phyloP scores from a whole-genome alignment of 2,329 filamentous ascomycete species.

The Plenodomus tracheiphilus region DNA sequence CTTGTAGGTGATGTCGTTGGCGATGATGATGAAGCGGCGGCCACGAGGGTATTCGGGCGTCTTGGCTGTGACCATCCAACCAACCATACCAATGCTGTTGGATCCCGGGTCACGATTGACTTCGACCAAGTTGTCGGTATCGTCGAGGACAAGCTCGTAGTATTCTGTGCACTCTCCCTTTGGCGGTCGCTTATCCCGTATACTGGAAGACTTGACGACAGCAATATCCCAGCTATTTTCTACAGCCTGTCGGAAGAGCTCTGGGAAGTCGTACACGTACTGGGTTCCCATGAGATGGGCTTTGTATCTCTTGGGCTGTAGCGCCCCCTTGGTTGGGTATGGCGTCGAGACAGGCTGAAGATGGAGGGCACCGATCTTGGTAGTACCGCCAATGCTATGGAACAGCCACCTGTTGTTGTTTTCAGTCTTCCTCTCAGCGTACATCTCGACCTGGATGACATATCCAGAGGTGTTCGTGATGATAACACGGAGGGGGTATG shows the following conservation, averaged over 20 bases:
- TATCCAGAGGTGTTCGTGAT: constrained; percentile 99
- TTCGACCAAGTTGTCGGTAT: constrained; percentile 87
- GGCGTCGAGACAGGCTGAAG: constrained; percentile 86
- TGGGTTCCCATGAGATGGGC: constrained; percentile 98
- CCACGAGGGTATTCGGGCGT: constrained; percentile 95
- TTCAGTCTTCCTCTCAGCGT: constrained; percentile 96
- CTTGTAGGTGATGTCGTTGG: constrained; percentile 99
- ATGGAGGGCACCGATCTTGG: constrained; percentile 94
- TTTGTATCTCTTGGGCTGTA: constrained; percentile 99
- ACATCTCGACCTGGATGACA: constrained; percentile 96
- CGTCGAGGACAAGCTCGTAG: constrained; percentile 92
- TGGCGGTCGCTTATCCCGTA: constrained; percentile 80
- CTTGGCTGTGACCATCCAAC: constrained; percentile 92
- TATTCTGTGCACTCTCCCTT: constrained; percentile 91
- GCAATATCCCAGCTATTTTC: constrained; percentile 90
- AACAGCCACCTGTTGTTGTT: constrained; percentile 95
- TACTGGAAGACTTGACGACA: constrained; percentile 70
- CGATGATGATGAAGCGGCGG: constrained; percentile 90
- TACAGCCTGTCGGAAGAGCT: constrained; percentile 96
- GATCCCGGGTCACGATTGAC: constrained; percentile 93
- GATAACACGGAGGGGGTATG: constrained; percentile 91
- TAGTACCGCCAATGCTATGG: constrained; percentile 94
- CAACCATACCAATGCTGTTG: constrained; percentile 97
- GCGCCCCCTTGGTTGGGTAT: constrained; percentile 97
- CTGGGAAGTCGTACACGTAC: constrained; percentile 99